These are phyloP conservation scores for Aphanocladium album DNA, from an alignment of 2,329 filamentous ascomycete species.

Conservation along the genomic window DNA sequence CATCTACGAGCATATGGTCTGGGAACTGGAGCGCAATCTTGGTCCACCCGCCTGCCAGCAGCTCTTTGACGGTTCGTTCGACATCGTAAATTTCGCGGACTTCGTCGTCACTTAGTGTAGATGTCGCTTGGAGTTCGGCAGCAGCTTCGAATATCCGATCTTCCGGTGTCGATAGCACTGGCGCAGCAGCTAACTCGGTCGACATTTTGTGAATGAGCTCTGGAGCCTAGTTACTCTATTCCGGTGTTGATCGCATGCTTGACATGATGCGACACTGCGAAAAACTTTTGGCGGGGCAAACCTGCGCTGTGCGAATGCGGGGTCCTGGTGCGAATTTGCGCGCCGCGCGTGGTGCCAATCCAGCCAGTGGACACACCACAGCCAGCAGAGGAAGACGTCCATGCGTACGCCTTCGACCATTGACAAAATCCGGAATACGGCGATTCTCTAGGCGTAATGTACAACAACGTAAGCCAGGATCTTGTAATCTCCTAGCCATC, in stretches of 20 bases:
- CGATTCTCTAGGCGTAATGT: background rate
- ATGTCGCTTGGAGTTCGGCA: constrained; percentile 26
- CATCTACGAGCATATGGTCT: constrained; percentile 85
- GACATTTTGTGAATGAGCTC: constrained; percentile 33
- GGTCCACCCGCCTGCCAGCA: constrained; percentile 65
- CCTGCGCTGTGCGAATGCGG: constrained; percentile 8
- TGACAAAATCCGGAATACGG: background rate
- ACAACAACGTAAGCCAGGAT: background rate
- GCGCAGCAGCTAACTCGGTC: constrained; percentile 45
- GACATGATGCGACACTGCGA: background rate
- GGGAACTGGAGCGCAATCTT: constrained; percentile 92
- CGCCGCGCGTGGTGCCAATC: background rate
- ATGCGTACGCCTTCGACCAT: no score
- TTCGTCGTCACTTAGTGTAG: constrained; percentile 56
- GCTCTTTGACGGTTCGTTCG: constrained; percentile 68
- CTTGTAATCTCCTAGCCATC: background rate
- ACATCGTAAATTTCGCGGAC: constrained; percentile 80
- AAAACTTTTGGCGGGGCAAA: constrained; percentile 15
- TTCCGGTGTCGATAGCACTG: constrained; percentile 60
- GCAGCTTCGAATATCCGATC: constrained; percentile 53
- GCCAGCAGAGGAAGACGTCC: background rate
- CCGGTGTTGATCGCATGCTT: background rate
- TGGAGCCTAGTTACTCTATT: background rate
- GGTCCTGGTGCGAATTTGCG: constrained; percentile 1
- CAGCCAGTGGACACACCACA: background rate